Evolutionary conservation across 495 filamentous ascomycete genomes (phyloP).

Genomic region (Cladorrhinum samala): DNA sequence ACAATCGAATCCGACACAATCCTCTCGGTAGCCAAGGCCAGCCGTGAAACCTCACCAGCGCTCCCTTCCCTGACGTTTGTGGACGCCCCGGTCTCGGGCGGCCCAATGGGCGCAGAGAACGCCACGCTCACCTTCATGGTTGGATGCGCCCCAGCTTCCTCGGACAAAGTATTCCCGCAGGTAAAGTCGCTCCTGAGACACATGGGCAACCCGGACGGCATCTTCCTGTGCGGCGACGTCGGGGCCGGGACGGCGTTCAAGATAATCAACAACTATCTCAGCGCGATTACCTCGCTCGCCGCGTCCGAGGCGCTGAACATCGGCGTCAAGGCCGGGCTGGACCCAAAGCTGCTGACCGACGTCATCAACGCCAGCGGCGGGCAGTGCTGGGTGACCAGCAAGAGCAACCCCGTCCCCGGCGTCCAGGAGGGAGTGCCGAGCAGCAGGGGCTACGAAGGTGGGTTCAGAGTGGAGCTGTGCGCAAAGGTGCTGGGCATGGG

Average conservation of each 20-base stretch:
- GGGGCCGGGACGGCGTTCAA: conserved; percentile 35
- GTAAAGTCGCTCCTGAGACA: conserved; percentile 15
- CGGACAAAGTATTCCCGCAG: conserved; percentile 11
- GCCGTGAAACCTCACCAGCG: no score
- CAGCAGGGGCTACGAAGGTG: conserved; percentile 32
- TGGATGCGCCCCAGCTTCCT: conserved; percentile 11
- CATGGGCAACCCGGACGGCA: conserved; percentile 26
- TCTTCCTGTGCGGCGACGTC: conserved; percentile 31
- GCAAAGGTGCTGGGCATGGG: conserved; percentile 27
- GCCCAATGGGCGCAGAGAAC: conserved; percentile 40
- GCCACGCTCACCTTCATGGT: conserved; percentile 45
- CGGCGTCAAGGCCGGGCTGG: conserved; percentile 34
- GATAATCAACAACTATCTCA: conserved; percentile 40
- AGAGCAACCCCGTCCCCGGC: conserved; percentile 33
- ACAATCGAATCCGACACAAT: conserved; percentile 40
- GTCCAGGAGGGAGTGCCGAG: conserved; percentile 33
- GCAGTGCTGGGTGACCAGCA: conserved; percentile 36
- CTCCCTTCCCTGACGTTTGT: conserved; percentile 28
- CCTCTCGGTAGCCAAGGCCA: conserved; percentile 19
- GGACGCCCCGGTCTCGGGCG: conserved; percentile 30
- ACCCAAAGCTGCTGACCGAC: conserved; percentile 29
- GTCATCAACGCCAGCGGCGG: conserved; percentile 34
- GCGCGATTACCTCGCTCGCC: conserved; percentile 34
- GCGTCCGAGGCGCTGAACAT: conserved; percentile 37
- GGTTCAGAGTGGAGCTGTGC: conserved; percentile 36